Evolutionary conservation across 345 rosid genomes (phyloP).

Genomic region (Iberis pinnata): DNA sequence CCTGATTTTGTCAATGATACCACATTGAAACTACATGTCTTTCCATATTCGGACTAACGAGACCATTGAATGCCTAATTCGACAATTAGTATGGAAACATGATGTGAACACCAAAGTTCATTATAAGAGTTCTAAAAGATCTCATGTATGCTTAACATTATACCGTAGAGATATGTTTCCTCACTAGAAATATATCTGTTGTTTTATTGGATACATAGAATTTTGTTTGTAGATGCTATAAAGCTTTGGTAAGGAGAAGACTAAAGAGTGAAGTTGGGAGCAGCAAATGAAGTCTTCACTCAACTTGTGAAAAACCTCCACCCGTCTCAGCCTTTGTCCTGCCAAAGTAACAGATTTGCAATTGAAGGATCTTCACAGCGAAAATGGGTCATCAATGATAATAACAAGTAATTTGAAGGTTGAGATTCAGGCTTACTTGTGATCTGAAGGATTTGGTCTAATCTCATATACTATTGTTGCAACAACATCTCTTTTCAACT

Average conservation of each 20-base stretch:
- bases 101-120: background rate
- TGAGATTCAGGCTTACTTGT: conserved; percentile 62
- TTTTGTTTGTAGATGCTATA: background rate
- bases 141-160: background rate
- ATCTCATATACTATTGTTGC: conserved; percentile 88
- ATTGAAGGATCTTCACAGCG: background rate
- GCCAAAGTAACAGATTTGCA: conserved; percentile 25
- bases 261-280: background rate
- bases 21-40: too few species aligned
- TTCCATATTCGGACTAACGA: too few species aligned
- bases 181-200: background rate
- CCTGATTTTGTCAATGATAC: too few species aligned
- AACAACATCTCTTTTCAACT: conserved; percentile 90
- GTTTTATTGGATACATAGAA: conserved; percentile 11
- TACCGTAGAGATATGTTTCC: background rate
- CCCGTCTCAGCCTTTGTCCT: conserved; percentile 64
- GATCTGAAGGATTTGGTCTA: conserved; percentile 93
- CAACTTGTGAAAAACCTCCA: conserved; percentile 58
- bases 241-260: conserved; percentile 7
- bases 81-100: too few species aligned
- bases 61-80: too few species aligned
- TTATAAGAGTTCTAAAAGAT: background rate
- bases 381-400: background rate
- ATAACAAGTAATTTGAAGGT: background rate
- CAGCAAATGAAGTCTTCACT: conserved; percentile 34